Evolutionary conservation across 1,139 yeast species (phyloP).

Genomic region (Taphrina populina): DNA sequence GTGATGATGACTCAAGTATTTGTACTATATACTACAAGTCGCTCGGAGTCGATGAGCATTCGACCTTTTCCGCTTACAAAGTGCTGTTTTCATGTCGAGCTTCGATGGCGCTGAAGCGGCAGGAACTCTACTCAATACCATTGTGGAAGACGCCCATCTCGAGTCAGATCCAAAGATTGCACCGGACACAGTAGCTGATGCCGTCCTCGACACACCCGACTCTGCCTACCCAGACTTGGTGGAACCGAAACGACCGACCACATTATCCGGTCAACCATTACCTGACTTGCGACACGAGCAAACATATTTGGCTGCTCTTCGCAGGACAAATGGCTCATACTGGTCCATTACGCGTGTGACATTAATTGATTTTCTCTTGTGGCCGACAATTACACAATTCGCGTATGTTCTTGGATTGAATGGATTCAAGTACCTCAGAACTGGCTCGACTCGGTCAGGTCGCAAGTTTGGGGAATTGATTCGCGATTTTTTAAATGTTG

Average conservation of each 20-base stretch:
- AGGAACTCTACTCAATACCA: conserved; percentile 11
- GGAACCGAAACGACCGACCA: conserved; percentile 13
- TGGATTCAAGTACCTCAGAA: conserved; percentile 26
- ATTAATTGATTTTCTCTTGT: conserved; percentile 19
- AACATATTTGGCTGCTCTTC: conserved; percentile 28
- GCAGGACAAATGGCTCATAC: conserved; percentile 21
- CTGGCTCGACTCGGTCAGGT: conserved; percentile 23
- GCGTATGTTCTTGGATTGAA: conserved; percentile 21
- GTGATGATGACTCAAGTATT: too few relatives aligned
- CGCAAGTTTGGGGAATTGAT: conserved; percentile 17
- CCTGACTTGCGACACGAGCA: conserved; percentile 30
- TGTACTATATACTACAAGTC: too few relatives aligned
- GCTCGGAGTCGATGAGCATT: too few relatives aligned
- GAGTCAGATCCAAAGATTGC: conserved; percentile 21
- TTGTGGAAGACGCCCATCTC: conserved; percentile 23
- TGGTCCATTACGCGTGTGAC: conserved; percentile 14
- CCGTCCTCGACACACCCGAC: neutral
- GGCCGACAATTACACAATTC: conserved; percentile 24
- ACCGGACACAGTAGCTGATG: conserved; percentile 20
- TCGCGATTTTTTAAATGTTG: conserved; percentile 23
- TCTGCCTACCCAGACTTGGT: conserved; percentile 12
- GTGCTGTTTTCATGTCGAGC: neutral
- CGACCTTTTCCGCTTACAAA: neutral
- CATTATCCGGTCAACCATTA: conserved; percentile 19
- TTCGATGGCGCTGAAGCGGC: conserved; percentile 12